Evolutionary conservation across 2,329 filamentous ascomycete genomes (phyloP), one percentile per base, ranked within the genome.

Genomic region (Pyrenophora teres): DNA sequence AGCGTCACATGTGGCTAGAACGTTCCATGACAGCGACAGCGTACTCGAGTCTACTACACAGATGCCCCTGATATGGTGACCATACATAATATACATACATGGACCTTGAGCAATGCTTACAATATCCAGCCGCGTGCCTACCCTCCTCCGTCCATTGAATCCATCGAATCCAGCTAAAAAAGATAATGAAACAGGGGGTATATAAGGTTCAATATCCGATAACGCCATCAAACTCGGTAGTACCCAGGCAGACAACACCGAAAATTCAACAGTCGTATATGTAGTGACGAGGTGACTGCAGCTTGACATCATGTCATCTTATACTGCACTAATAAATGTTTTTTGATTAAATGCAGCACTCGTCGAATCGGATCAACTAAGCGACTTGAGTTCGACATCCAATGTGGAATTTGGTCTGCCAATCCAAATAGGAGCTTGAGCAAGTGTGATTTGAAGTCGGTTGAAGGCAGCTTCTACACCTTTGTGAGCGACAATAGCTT

Each of bases 391-490:
- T 23, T 49, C 40, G 21, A 58, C 25, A 15, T 44, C 21, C 32
- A 60, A 27, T 35, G 37, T 47, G 4, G 31, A 33, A 6, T 41
- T 10, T 6, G 18, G n/a, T 12, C 42, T 30, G 19, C 37, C 32
- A 6, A 13, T 12, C 51, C 49, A 50, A n/a, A 50, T 16, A 16
- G 43, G 31, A 10, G 32, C 33, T 31, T 53, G 40, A 8, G 45
- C 43, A 31, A 60, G 33, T 13, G 46, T 39, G 30, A n/a, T 39
- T 4, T 46, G 40, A 21, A 62, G 43, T 19, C 50, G 46, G 15
- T 51, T 40, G 15, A 59, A 63, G 4, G 40, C 53, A n/a, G n/a
- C 32, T 18, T 60, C 55, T 8, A 38, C 46, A 13, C 45, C 52
- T 31, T 40, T 46, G 23, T 39, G 54, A 16, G 39, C 40, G 16